Conservation (phyloP, 805 yeast species). For the Metschnikowia similis region DNA sequence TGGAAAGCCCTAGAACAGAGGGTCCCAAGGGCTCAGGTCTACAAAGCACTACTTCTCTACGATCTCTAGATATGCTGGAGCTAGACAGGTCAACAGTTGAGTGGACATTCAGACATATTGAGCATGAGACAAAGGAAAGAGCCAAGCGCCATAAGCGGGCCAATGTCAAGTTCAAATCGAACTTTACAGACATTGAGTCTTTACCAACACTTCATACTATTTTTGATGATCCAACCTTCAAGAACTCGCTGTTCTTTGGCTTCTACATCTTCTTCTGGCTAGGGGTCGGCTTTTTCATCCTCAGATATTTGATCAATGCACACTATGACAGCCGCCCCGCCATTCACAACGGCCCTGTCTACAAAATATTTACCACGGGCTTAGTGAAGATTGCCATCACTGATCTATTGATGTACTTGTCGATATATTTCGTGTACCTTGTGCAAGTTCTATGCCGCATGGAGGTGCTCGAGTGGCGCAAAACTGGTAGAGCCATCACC, state of each 20-base stretch:
- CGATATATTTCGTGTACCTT: constrained; percentile 55
- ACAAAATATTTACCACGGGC: constrained; percentile 56
- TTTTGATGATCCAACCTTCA: constrained; percentile 47
- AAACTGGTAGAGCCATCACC: constrained; percentile 61
- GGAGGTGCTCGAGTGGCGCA: constrained; percentile 53
- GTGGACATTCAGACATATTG: constrained; percentile 8
- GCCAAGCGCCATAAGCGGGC: constrained; percentile 10
- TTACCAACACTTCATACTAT: constrained; percentile 35
- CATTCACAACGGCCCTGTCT: constrained; percentile 49
- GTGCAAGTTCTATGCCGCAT: constrained; percentile 54
- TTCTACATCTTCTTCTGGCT: constrained; percentile 80
- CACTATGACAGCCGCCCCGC: constrained; percentile 42
- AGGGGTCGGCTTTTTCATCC: constrained; percentile 50
- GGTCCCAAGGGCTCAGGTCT: not conserved
- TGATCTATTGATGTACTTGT: constrained; percentile 70
- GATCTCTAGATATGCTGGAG: not conserved
- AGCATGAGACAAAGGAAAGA: constrained; percentile 5
- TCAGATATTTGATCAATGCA: constrained; percentile 53
- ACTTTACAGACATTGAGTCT: constrained; percentile 12
- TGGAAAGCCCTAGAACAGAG: not conserved
- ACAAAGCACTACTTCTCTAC: not conserved
- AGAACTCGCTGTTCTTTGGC: constrained; percentile 61
- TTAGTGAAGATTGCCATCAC: constrained; percentile 64
- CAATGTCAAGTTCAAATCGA: constrained; percentile 32
- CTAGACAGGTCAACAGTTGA: constrained; percentile 10